phyloP scores from a whole-genome alignment of 2,329 filamentous ascomycete species.

The Ceratocystis ficicola region DNA sequence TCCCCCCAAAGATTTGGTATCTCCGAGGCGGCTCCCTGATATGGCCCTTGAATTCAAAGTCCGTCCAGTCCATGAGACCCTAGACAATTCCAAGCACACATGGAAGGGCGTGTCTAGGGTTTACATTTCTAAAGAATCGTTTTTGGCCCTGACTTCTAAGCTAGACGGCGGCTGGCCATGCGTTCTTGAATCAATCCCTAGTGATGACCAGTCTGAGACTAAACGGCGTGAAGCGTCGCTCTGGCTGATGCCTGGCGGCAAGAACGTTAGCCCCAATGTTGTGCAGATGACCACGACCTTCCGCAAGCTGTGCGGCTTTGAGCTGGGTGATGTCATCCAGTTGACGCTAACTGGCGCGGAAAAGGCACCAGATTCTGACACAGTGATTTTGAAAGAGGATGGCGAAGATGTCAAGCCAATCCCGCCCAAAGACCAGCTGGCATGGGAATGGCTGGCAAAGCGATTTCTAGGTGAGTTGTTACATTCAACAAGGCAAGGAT shows the following conservation, averaged over 20 bases:
- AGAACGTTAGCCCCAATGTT: constrained; percentile 54
- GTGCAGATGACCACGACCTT: constrained; percentile 62
- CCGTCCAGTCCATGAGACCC: constrained; percentile 33
- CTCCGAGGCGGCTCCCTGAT: constrained; percentile 14
- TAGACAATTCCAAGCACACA: constrained; percentile 33
- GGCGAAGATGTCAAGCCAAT: constrained; percentile 27
- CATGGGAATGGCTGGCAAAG: constrained; percentile 32
- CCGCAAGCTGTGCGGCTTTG: constrained; percentile 59
- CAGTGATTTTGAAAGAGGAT: constrained; percentile 50
- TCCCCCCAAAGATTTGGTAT: not conserved
- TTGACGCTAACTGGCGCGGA: constrained; percentile 45
- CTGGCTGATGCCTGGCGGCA: constrained; percentile 38
- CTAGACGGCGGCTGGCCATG: constrained; percentile 36
- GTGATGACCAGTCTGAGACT: constrained; percentile 24
- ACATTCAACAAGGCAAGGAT: no score
- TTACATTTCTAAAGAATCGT: constrained; percentile 38
- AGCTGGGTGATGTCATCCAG: constrained; percentile 52
- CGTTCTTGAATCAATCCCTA: constrained; percentile 30
- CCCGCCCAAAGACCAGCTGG: constrained; percentile 26
- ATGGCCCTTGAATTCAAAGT: constrained; percentile 33
- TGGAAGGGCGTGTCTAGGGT: constrained; percentile 35
- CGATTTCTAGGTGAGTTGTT: constrained; percentile 28
- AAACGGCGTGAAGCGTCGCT: constrained; percentile 37
- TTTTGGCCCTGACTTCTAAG: constrained; percentile 35
- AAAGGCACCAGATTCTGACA: constrained; percentile 41